Percentiles rank a stretch among this genome's conserved stretches.
Evolutionary conservation across 2,329 filamentous ascomycete genomes (phyloP).

Genomic region (Fusarium lateritium): DNA sequence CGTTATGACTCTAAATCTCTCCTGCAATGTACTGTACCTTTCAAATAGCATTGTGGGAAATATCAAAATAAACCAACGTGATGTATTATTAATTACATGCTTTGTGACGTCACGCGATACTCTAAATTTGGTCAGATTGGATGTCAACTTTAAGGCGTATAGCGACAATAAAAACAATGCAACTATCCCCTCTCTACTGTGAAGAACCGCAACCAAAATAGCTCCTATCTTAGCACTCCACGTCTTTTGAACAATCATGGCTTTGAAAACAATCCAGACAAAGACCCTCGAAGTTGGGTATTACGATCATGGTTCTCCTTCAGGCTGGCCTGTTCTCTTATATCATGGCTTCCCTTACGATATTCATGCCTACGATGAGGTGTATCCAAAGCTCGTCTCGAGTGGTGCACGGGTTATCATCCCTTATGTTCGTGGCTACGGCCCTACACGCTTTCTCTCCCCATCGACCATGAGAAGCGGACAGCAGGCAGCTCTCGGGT

Average conservation of each 20-base stretch:
- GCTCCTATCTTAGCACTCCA: too few relatives aligned
- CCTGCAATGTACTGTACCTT: too few relatives aligned
- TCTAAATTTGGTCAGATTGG: too few relatives aligned
- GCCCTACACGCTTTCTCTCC: constrained; percentile 12
- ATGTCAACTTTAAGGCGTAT: constrained; percentile 17
- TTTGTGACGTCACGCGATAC: not conserved
- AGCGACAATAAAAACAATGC: not conserved
- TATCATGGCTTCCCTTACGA: constrained; percentile 30
- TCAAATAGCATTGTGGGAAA: too few relatives aligned
- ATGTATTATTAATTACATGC: too few relatives aligned
- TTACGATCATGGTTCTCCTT: constrained; percentile 1
- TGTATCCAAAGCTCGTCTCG: not conserved
- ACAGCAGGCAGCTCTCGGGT: constrained; percentile 14
- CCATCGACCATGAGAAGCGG: constrained; percentile 9
- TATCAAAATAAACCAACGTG: too few relatives aligned
- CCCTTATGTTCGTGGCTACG: constrained; percentile 6
- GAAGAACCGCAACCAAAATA: not conserved
- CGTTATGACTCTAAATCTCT: too few relatives aligned
- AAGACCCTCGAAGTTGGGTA: constrained; percentile 10
- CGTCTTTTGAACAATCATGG: not conserved
- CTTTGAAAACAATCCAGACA: constrained; percentile 1
- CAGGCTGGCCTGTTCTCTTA: constrained; percentile 16
- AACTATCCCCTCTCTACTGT: accelerated
- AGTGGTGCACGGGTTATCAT: constrained; percentile 7
- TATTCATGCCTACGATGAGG: constrained; percentile 14